Evolutionary conservation across 805 yeast genomes (phyloP), one percentile per base, ranked within the genome.

Genomic region (Danielozyma ontarioensis): DNA sequence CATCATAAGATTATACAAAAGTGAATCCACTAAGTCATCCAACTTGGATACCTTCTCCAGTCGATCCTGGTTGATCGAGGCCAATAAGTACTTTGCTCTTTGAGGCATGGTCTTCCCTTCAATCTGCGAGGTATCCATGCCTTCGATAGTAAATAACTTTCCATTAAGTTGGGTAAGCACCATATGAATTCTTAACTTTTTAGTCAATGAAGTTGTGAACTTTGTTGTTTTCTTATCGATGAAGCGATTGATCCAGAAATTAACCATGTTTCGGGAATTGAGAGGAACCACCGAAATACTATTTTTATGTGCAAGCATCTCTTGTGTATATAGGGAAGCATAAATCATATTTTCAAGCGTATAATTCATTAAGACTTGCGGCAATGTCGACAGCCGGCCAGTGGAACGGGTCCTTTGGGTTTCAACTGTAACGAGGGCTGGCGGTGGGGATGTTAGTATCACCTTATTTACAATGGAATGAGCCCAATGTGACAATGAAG

Each of bases 21-120:
- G 56, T 1, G 81, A 66, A 50, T 81, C 89, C 6, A 78, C 72
- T 35, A 80, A 56, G 50, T 81, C 89, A 49, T 81, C 89, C 27
- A 73, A 72, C 48, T 80, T 80, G 14, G 50, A 15, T 17, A 33
- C 40, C n/a, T 37, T 38, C 6, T 48, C 47, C 10, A 48, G 30
- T 13, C 17, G 13, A n/a, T 15, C 12, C 11, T 36, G 40, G 2
- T 29, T 25, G n/a, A 46, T 28, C 50, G 48, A 44, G 14, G 41
- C 41, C 24, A 34, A 44, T 13, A 44, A 22, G 13, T 40, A 32
- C 13, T 30, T 17, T 4, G 37, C 35, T 5, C 48, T 35, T 17
- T 27, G 32, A 4, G 17, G 17, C 19, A 44, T 46, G 12, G 50
- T 38, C n/a, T n/a, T n/a, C n/a, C n/a, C n/a, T n/a, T n/a, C n/a